Evolutionary conservation across 345 rosid genomes (phyloP).

Genomic region (Hirschfeldia incana): DNA sequence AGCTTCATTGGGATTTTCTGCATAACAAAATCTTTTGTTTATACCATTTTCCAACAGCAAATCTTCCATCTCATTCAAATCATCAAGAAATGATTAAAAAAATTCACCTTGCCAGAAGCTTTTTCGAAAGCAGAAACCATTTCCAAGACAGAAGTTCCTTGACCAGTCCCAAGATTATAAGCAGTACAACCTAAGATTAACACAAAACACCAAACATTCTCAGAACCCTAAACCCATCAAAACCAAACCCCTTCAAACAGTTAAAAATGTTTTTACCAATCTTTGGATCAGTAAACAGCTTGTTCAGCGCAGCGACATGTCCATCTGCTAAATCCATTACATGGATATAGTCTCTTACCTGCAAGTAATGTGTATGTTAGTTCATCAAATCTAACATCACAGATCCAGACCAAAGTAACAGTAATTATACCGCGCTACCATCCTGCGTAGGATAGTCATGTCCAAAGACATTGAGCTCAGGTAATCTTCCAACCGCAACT

Average conservation of each 20-base stretch:
- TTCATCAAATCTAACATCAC: conserved; percentile 12
- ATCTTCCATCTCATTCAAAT: not conserved
- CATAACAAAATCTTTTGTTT: not conserved
- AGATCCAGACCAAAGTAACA: not conserved
- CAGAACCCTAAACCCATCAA: not conserved
- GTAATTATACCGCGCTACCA: conserved; percentile 75
- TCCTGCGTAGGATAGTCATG: conserved; percentile 88
- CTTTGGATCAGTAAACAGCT: conserved; percentile 55
- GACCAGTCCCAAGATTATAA: conserved; percentile 88
- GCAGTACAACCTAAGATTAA: conserved; percentile 66
- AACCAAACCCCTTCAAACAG: not conserved
- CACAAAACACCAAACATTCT: conserved; percentile 11
- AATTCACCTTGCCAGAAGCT: conserved; percentile 75
- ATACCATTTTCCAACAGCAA: not conserved
- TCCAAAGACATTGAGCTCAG: conserved; percentile 93
- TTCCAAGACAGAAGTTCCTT: conserved; percentile 85
- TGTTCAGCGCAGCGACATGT: conserved; percentile 79
- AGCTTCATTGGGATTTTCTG: conserved; percentile 85
- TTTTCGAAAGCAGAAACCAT: conserved; percentile 95
- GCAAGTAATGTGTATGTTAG: conserved; percentile 26
- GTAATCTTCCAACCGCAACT: conserved; percentile 90
- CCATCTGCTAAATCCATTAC: conserved; percentile 99
- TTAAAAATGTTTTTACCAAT: conserved; percentile 50
- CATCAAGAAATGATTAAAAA: not conserved
- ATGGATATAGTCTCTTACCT: conserved; percentile 92